Conservation (phyloP, 768 basidiomycete genomes). For the Boletus tylopilopsis region DNA sequence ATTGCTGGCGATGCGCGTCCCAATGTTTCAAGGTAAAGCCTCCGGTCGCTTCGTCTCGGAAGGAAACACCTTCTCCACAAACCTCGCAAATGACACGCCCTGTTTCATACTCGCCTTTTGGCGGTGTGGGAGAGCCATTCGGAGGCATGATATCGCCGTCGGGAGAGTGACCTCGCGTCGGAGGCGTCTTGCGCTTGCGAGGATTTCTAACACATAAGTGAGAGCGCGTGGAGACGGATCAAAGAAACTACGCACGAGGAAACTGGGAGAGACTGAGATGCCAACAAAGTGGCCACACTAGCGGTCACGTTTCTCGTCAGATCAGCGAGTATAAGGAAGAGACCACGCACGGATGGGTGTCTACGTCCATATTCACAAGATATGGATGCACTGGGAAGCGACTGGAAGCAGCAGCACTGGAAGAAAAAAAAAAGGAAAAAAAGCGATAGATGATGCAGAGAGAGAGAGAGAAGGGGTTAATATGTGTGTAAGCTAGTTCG, state of each 20-base stretch:
- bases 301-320: slow-evolving; percentile 9
- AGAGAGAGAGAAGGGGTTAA: slow-evolving; percentile 29
- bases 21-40: slow-evolving; percentile 67
- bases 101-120: slow-evolving; percentile 56
- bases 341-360: slow-evolving; percentile 17
- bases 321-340: slow-evolving; percentile 9
- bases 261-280: slow-evolving; percentile 13
- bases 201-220: slow-evolving; percentile 25
- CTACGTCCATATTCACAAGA: slow-evolving; percentile 18
- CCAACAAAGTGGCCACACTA: slow-evolving; percentile 11
- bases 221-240: slow-evolving; percentile 17
- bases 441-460: slow-evolving; percentile 11
- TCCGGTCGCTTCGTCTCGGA: slow-evolving; percentile 60
- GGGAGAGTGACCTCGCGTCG: slow-evolving; percentile 19
- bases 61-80: slow-evolving; percentile 59
- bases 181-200: slow-evolving; percentile 40
- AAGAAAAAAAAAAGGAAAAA: slow-evolving; percentile 8
- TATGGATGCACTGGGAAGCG: slow-evolving; percentile 6
- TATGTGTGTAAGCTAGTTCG: slow-evolving; percentile 35
- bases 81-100: slow-evolving; percentile 64
- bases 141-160: slow-evolving; percentile 11
- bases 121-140: slow-evolving; percentile 13
- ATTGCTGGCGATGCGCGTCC: slow-evolving; percentile 60
- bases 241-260: slow-evolving; percentile 20
- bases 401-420: slow-evolving; percentile 1